Conservation (phyloP, 23 red algal species). For the Gracilaria domingensis region DNA sequence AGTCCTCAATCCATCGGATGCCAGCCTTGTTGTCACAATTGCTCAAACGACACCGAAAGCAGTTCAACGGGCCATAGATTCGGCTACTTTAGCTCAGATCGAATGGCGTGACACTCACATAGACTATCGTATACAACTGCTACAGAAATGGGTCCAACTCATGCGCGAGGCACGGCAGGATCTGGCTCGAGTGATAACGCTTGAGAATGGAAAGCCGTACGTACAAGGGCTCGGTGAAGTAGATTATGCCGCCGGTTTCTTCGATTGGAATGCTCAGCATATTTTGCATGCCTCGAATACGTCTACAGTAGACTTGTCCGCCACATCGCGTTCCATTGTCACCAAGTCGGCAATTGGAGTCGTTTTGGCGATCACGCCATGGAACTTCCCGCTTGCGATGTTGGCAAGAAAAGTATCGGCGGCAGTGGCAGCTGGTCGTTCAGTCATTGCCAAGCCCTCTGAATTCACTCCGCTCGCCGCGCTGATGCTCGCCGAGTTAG, state of each 20-base stretch:
- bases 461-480: slow-evolving; percentile 80
- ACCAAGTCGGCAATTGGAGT: slow-evolving; percentile 78
- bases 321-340: slow-evolving; percentile 25
- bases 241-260: slow-evolving; percentile 76
- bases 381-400: slow-evolving; percentile 91
- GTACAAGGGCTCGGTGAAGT: slow-evolving; percentile 77
- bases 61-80: not conserved
- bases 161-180: slow-evolving; percentile 21
- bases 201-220: slow-evolving; percentile 86
- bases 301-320: slow-evolving; percentile 9
- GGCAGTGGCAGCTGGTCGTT: slow-evolving; percentile 84
- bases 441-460: slow-evolving; percentile 85
- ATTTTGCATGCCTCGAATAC: slow-evolving; percentile 35
- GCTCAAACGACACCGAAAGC: not conserved
- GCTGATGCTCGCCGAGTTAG: slow-evolving; percentile 80
- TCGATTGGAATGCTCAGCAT: slow-evolving; percentile 70
- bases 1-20: not conserved
- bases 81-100: not conserved
- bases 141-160: not conserved
- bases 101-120: not conserved
- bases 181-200: slow-evolving; percentile 72
- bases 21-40: not conserved
- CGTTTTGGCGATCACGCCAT: slow-evolving; percentile 84
- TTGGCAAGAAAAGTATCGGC: slow-evolving; percentile 82
- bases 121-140: not conserved